phyloP scores from a whole-genome alignment of 495 filamentous ascomycete genomes.

The Viridothelium virens region DNA sequence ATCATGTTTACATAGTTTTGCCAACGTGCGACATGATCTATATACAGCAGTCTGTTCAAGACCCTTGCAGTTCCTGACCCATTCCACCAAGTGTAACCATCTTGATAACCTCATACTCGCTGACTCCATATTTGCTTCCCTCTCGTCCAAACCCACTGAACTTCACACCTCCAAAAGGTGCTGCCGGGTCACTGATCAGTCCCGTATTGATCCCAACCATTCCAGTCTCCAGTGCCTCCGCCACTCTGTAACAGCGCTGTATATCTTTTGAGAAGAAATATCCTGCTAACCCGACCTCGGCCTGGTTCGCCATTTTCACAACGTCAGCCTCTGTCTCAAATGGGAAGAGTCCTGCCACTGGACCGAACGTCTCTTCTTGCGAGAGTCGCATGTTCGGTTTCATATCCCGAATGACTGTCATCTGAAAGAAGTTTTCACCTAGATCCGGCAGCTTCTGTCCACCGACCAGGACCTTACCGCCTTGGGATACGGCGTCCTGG shows the following conservation, averaged over 20 bases:
- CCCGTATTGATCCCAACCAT: constrained; percentile 50
- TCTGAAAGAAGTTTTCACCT: constrained; percentile 45
- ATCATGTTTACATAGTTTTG: background rate
- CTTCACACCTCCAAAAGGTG: constrained; percentile 83
- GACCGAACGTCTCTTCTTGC: constrained; percentile 53
- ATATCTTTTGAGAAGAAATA: constrained; percentile 45
- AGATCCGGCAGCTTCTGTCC: constrained; percentile 36
- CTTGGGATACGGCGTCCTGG: constrained; percentile 35
- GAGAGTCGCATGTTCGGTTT: constrained; percentile 42
- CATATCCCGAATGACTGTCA: constrained; percentile 43
- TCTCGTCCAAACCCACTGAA: constrained; percentile 87
- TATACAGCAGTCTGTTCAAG: background rate
- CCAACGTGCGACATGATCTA: no score
- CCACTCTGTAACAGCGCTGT: constrained; percentile 41
- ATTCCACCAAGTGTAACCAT: constrained; percentile 42
- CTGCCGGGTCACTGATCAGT: constrained; percentile 38
- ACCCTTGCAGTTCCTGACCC: constrained; percentile 22
- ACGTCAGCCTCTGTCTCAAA: constrained; percentile 48
- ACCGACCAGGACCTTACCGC: constrained; percentile 38
- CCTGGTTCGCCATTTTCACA: constrained; percentile 42
- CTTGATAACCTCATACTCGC: constrained; percentile 82
- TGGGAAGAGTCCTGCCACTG: constrained; percentile 44
- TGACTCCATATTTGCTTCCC: constrained; percentile 83
- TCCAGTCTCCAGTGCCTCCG: constrained; percentile 44
- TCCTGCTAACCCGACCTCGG: constrained; percentile 44